Percentiles rank a stretch among this genome's conserved stretches.
phyloP scores from a whole-genome alignment of 2,329 filamentous ascomycete genomes.

The Hymenotorrendiella dingleyae region DNA sequence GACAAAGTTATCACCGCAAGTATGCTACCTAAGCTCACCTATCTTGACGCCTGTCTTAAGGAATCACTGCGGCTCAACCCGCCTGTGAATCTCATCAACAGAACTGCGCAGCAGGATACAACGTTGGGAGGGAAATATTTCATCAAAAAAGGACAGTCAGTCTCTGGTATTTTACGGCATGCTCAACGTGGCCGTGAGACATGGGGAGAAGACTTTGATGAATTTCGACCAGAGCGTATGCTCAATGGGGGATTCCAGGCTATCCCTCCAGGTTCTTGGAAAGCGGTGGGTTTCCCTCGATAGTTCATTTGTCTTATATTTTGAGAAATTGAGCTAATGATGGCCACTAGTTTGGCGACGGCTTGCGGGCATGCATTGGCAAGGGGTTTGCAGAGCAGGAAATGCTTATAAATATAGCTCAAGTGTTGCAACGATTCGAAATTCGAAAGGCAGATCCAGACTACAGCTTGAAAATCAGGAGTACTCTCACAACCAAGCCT shows the following conservation, averaged over 20 bases:
- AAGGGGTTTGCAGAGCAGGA: constrained; percentile 72
- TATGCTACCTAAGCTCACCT: constrained; percentile 49
- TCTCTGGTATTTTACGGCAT: constrained; percentile 44
- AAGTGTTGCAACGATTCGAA: constrained; percentile 66
- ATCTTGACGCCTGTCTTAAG: constrained; percentile 57
- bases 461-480: constrained; percentile 49
- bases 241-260: constrained; percentile 60
- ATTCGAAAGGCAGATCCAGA: constrained; percentile 54
- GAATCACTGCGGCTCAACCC: constrained; percentile 54
- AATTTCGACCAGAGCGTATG: constrained; percentile 68
- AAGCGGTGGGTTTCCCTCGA: too few species aligned
- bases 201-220: constrained; percentile 57
- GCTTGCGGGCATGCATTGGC: constrained; percentile 65
- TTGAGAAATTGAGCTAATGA: too few species aligned
- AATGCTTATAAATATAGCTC: constrained; percentile 51
- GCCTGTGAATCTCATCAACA: constrained; percentile 38
- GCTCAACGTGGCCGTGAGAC: constrained; percentile 57
- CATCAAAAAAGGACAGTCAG: constrained; percentile 40
- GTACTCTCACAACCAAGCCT: constrained; percentile 56
- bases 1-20: constrained; percentile 36
- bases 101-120: constrained; percentile 24
- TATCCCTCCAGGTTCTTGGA: constrained; percentile 58
- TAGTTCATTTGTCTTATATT: too few species aligned
- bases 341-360: constrained; percentile 77
- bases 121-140: not conserved